These are phyloP conservation scores for Nicotiana benthamiana DNA, from an alignment of 257 asterid genomes.

Conservation along the genomic window DNA sequence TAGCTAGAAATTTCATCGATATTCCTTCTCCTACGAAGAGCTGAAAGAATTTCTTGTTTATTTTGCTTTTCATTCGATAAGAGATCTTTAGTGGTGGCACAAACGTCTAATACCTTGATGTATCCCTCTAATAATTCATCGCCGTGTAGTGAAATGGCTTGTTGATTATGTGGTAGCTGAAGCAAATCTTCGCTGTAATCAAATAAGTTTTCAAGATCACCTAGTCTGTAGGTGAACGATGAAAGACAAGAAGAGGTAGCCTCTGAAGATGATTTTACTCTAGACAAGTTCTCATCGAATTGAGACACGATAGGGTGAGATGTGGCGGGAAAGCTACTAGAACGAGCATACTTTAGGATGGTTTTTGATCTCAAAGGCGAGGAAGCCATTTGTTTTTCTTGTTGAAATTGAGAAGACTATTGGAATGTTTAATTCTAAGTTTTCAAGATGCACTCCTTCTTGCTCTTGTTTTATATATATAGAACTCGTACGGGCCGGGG, in stretches of 20 bases:
- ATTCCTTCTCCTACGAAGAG: conserved; percentile 24
- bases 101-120: conserved; percentile 24
- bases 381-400: conserved; percentile 22
- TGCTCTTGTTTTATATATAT: not conserved
- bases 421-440: not conserved
- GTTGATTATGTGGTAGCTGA: conserved; percentile 15
- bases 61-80: conserved; percentile 14
- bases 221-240: conserved; percentile 16
- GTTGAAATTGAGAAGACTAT: not conserved
- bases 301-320: conserved; percentile 26
- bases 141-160: conserved; percentile 16
- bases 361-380: conserved; percentile 35
- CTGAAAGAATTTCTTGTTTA: conserved; percentile 22
- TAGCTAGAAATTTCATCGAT: conserved; percentile 9
- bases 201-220: conserved; percentile 19
- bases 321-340: conserved; percentile 34
- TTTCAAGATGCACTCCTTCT: not conserved
- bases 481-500: too few relatives aligned
- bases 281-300: conserved; percentile 20
- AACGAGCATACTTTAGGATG: conserved; percentile 31
- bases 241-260: conserved; percentile 18
- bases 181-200: conserved; percentile 24
- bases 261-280: conserved; percentile 18
- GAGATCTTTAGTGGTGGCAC: conserved; percentile 25
- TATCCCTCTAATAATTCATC: conserved; percentile 19